These are phyloP conservation scores for Blepharisma stoltei DNA, from an alignment of 73 alveolate species.

Conservation along the genomic window DNA sequence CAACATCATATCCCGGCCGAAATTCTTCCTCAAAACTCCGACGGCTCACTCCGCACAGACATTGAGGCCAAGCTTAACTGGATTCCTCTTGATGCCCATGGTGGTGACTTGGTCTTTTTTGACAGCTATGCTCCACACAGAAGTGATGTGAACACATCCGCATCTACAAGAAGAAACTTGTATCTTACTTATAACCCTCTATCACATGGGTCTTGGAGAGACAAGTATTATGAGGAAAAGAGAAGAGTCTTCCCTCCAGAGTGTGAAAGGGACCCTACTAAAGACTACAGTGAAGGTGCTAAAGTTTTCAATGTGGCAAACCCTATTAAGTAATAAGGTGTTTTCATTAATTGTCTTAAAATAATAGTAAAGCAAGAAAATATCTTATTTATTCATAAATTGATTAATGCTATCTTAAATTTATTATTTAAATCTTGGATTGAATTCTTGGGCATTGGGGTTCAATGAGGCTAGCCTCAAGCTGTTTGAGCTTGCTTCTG, in stretches of 20 bases:
- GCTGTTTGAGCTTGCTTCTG: no score
- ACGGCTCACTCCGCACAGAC: slow-evolving; percentile 22
- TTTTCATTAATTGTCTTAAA: no score
- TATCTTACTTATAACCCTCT: slow-evolving; percentile 28
- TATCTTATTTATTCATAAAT: no score
- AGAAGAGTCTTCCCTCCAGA: slow-evolving; percentile 30
- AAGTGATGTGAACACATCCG: slow-evolving; percentile 21
- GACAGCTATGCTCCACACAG: slow-evolving; percentile 30
- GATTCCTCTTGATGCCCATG: slow-evolving; percentile 4
- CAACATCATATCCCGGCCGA: neutral
- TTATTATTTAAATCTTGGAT: no score
- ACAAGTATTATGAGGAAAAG: slow-evolving; percentile 16
- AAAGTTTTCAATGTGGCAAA: no score
- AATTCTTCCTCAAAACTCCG: slow-evolving; percentile 30
- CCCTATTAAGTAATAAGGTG: no score
- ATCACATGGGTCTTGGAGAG: slow-evolving; percentile 28
- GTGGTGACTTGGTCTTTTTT: slow-evolving; percentile 22
- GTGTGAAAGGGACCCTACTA: slow-evolving; percentile 29
- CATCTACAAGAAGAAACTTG: slow-evolving; percentile 1
- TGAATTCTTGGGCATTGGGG: no score
- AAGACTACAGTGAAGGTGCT: neutral
- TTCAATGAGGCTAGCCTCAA: no score
- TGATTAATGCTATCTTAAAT: no score
- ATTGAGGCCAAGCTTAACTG: neutral
- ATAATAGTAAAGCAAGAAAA: no score